These are phyloP conservation scores for Boletus barrowsii DNA, from an alignment of 768 basidiomycete species.

Conservation along the genomic window DNA sequence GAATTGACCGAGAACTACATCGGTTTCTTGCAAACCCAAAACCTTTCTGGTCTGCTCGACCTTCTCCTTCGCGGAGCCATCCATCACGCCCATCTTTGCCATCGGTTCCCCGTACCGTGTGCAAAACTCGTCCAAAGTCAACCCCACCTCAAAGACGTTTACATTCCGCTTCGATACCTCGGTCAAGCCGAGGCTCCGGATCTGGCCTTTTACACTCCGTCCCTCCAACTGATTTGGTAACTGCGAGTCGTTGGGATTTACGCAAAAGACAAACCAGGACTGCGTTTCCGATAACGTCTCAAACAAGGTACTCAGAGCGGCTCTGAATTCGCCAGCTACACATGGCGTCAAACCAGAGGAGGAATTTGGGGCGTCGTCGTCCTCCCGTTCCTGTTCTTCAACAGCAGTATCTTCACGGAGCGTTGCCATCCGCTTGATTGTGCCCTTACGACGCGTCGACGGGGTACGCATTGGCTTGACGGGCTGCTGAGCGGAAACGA, in stretches of 20 bases:
- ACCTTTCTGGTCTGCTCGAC: slow-evolving; percentile 57
- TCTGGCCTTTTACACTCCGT: no score
- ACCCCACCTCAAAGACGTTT: no score
- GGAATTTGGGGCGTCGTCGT: slow-evolving; percentile 36
- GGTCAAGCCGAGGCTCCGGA: no score
- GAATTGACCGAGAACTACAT: slow-evolving; percentile 77
- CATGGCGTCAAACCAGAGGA: no score
- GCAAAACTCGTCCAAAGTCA: no score
- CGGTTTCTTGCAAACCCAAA: slow-evolving; percentile 59
- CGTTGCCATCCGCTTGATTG: slow-evolving; percentile 50
- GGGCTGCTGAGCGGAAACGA: slow-evolving; percentile 90
- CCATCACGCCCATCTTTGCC: slow-evolving; percentile 49
- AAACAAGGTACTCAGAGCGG: no score
- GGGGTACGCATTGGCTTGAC: slow-evolving; percentile 94
- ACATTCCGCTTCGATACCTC: no score
- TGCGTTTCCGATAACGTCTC: no score
- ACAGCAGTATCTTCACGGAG: slow-evolving; percentile 32
- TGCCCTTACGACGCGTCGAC: slow-evolving; percentile 79
- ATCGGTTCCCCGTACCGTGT: slow-evolving; percentile 75
- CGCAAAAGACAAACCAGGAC: no score
- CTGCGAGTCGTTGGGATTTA: no score
- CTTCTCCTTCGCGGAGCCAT: slow-evolving; percentile 58
- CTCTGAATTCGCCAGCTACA: no score
- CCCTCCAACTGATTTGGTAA: no score
- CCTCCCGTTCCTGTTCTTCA: slow-evolving; percentile 50